Base-by-base conservation (phyloP, 2,329 filamentous ascomycete species). In the Fulvia fulva region DNA sequence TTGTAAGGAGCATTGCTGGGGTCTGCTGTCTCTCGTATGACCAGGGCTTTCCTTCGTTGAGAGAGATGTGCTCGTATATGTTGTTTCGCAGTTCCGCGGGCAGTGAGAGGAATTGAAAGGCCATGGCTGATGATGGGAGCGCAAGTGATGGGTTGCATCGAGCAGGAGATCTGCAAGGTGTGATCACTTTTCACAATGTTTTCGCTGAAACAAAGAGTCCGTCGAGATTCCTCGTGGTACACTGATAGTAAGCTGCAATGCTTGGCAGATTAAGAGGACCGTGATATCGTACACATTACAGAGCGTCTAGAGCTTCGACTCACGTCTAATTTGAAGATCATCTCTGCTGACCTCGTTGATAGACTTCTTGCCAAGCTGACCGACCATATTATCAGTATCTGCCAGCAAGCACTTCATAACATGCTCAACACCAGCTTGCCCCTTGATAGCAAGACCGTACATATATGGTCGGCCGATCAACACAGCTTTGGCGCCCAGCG, bases 391-490 rank as follows among this genome's bases (percentile, higher is more conserved):
- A 47, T 66, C 64, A 4, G 62, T 66, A 51, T 66, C 64, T 1
- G 62, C 64, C 32, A 66, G 51, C 41, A 66, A 54, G 43, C 62
- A 66, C 54, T 60, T 60, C 47, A 68, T 51, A 0, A 68, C 69
- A 53, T 70, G 64, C 60, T 78, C 78, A 1, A 83, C 84, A 11
- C 84, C 84, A 26, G 78, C 73, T 63, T 81, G 78, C 1, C 84
- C 84, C 3, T 75, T 78, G n/a, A 85, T 77, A 0, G 78, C 80
- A 16, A 87, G 70, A 0, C 83, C 83, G 64, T 85, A 87, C 19
- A 86, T 79, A 14, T 80, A 82, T 5, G 83, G 83, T 57, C 84
- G 72, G 1, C 81, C 83, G 7, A 87, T 75, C 16, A 85, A 71
- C 1, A 86, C 82, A 3, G 77, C 81, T 66, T 84, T 80, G 0